A percentile compares a stretch with the other conserved stretches of the same genome.
phyloP scores from a whole-genome alignment of 1,284 basidiomycete species.

The Cryptococcus wingfieldii region DNA sequence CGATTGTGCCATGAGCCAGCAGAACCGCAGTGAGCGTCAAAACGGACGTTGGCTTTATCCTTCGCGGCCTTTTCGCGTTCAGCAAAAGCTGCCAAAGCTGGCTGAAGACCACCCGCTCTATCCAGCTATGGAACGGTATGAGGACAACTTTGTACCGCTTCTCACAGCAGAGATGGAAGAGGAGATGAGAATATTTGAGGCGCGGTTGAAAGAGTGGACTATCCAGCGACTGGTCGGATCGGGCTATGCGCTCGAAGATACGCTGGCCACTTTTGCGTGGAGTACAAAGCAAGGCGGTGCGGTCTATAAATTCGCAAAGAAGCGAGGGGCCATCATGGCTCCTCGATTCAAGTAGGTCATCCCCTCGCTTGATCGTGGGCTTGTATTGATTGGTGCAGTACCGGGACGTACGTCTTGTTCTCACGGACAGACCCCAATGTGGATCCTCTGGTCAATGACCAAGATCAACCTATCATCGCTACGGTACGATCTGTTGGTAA shows the following conservation, averaged over 20 bases:
- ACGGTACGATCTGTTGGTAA: constrained; percentile 55
- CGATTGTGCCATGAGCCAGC: neutral
- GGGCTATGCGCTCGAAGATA: neutral
- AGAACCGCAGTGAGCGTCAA: neutral
- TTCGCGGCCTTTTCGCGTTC: neutral
- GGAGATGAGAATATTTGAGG: constrained; percentile 55
- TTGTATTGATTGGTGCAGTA: neutral
- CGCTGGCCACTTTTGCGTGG: neutral
- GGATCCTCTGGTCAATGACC: constrained; percentile 43
- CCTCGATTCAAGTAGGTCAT: neutral
- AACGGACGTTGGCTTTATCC: neutral
- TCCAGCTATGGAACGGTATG: constrained; percentile 45
- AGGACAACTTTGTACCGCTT: constrained; percentile 55
- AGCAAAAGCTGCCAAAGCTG: neutral
- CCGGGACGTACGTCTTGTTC: constrained; percentile 16
- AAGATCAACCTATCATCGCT: constrained; percentile 50
- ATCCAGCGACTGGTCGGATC: constrained; percentile 51
- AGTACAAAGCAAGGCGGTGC: neutral
- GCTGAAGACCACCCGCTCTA: neutral
- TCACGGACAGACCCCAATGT: constrained; percentile 15
- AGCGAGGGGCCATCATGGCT: neutral
- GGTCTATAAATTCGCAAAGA: neutral
- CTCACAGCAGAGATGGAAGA: constrained; percentile 63
- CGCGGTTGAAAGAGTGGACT: constrained; percentile 64
- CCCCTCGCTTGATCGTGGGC: neutral